phyloP scores from a whole-genome alignment of 768 basidiomycete genomes.

The Clitopilus hobsonii region DNA sequence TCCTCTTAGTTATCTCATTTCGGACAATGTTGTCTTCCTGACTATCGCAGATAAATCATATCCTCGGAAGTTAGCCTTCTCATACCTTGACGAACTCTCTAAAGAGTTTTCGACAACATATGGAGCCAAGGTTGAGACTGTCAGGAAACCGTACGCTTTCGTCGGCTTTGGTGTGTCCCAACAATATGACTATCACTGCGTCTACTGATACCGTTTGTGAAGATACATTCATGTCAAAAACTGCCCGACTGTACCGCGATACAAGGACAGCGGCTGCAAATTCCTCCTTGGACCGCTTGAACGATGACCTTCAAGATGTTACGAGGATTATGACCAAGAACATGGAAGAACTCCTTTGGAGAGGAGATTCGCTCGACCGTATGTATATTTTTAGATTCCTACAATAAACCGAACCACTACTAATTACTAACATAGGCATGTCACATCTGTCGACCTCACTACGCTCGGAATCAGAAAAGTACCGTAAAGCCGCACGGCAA shows the following conservation, averaged over 20 bases:
- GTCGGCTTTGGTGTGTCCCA: conserved; percentile 85
- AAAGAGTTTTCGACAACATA: conserved; percentile 95
- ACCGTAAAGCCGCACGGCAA: conserved; percentile 91
- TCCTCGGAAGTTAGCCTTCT: conserved; percentile 94
- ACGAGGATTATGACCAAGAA: conserved; percentile 99
- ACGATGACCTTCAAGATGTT: conserved; percentile 96
- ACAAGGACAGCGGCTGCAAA: conserved; percentile 78
- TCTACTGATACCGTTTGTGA: not conserved
- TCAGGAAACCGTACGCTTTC: conserved; percentile 97
- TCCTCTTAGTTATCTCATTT: conserved; percentile 95
- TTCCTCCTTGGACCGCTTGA: conserved; percentile 78
- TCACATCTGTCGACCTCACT: conserved; percentile 93
- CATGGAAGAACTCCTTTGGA: conserved; percentile 98
- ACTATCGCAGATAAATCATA: conserved; percentile 96
- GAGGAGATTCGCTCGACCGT: conserved; percentile 97
- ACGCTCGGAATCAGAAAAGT: conserved; percentile 95
- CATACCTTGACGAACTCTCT: conserved; percentile 93
- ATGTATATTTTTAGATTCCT: too few relatives aligned
- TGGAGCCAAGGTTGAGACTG: conserved; percentile 87
- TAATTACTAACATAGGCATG: conserved; percentile 66
- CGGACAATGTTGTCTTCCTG: conserved; percentile 91
- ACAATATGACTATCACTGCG: not conserved
- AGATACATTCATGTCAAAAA: conserved; percentile 99
- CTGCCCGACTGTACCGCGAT: conserved; percentile 91
- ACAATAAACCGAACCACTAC: too few relatives aligned